Evolutionary conservation across 345 rosid genomes (phyloP).

Genomic region (Streptanthus diversifolius): DNA sequence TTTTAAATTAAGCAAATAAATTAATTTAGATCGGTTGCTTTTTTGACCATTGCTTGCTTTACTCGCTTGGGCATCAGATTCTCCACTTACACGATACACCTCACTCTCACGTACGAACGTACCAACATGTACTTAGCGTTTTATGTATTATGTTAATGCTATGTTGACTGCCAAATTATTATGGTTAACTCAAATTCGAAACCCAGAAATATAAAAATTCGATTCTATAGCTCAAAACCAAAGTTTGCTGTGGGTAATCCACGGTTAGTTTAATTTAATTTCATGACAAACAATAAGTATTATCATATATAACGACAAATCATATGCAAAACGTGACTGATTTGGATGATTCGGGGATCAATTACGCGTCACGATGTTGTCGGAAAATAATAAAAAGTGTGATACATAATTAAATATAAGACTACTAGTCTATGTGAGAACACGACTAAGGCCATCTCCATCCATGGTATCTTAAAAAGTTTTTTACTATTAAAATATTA

Average conservation of each 20-base stretch:
- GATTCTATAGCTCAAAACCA: not conserved
- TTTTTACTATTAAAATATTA: too few species aligned
- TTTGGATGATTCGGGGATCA: not conserved
- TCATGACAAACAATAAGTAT: not conserved
- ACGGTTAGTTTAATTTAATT: not conserved
- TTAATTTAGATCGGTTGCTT: conserved; percentile 3
- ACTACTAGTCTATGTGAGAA: not conserved
- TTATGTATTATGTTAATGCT: not conserved
- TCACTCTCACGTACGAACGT: not conserved
- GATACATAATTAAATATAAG: not conserved
- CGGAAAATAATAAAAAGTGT: not conserved
- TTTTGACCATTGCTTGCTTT: conserved; percentile 27
- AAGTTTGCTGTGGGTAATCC: not conserved
- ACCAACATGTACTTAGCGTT: not conserved
- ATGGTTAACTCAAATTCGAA: not conserved
- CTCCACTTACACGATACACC: conserved; percentile 26
- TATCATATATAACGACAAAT: not conserved
- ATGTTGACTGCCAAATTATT: not conserved
- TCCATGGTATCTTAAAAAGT: too few species aligned
- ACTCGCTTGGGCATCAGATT: conserved; percentile 29
- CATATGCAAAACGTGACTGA: conserved; percentile 7
- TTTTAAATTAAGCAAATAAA: not conserved
- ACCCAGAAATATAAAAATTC: not conserved
- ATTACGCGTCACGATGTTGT: not conserved
- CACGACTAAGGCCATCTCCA: too few species aligned